Evolutionary conservation across 345 rosid species (phyloP).

Genomic region (Cardamine chenopodiifolia): DNA sequence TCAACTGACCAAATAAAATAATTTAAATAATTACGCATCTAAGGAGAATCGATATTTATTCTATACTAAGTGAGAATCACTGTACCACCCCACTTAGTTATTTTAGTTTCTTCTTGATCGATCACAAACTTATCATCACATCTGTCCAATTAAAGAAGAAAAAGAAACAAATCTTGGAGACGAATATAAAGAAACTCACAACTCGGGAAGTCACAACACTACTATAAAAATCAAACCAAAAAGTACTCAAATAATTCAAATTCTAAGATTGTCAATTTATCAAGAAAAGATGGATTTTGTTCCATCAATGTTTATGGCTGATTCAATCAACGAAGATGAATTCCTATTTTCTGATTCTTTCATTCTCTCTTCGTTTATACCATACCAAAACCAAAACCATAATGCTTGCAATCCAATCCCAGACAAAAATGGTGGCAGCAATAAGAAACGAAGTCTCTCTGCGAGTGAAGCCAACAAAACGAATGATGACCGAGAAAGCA

Average conservation of each 20-base stretch:
- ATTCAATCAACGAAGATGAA: constrained; percentile 28
- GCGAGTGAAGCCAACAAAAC: constrained; percentile 10
- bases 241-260: too few species aligned
- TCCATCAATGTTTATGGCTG: constrained; percentile 23
- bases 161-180: constrained; percentile 15
- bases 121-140: constrained; percentile 21
- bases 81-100: too few species aligned
- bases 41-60: too few species aligned
- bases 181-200: constrained; percentile 29
- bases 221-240: constrained; percentile 3
- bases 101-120: constrained; percentile 17
- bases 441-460: constrained; percentile 31
- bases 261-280: too few species aligned
- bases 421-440: constrained; percentile 12
- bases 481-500: constrained; percentile 25
- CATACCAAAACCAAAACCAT: constrained; percentile 18
- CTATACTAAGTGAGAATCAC: too few species aligned
- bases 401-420: constrained; percentile 1
- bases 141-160: constrained; percentile 31
- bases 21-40: too few species aligned
- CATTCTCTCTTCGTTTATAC: constrained; percentile 13
- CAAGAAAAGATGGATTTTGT: constrained; percentile 25
- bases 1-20: too few species aligned
- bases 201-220: constrained; percentile 1
- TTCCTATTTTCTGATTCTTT: constrained; percentile 33